These are phyloP conservation scores for Metschnikowia colocasiae DNA, from an alignment of 805 yeast genomes.

Conservation along the genomic window DNA sequence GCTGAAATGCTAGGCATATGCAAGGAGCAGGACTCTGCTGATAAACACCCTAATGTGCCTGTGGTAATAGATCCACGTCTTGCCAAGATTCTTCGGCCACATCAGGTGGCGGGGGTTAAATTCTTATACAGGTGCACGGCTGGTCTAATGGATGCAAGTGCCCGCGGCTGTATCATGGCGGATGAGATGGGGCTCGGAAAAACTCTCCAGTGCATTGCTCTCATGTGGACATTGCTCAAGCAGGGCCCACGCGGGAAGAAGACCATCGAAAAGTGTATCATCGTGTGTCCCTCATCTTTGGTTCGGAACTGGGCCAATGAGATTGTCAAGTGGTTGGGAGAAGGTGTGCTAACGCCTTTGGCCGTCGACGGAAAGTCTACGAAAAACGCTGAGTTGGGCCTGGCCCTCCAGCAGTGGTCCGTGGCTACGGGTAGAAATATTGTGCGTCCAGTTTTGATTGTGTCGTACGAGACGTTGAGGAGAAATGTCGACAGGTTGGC, in stretches of 20 bases:
- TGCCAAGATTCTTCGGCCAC: conserved; percentile 85
- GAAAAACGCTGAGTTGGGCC: conserved; percentile 63
- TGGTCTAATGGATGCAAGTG: conserved; percentile 76
- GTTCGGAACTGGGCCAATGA: conserved; percentile 98
- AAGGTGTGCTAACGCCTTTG: conserved; percentile 80
- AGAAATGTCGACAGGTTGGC: conserved; percentile 74
- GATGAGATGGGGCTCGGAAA: conserved; percentile 97
- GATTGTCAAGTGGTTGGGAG: conserved; percentile 90
- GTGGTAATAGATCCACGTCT: conserved; percentile 92
- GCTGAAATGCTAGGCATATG: conserved; percentile 78
- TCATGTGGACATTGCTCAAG: conserved; percentile 86
- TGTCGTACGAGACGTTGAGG: conserved; percentile 90
- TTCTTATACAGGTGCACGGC: conserved; percentile 88
- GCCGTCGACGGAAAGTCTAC: conserved; percentile 90
- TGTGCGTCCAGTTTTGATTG: conserved; percentile 88
- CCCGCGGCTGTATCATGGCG: conserved; percentile 97
- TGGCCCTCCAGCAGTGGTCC: conserved; percentile 78
- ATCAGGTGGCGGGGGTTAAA: conserved; percentile 93
- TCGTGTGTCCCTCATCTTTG: conserved; percentile 91
- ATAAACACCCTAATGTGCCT: conserved; percentile 78
- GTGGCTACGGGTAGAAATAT: conserved; percentile 81
- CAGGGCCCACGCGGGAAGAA: conserved; percentile 85
- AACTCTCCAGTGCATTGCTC: conserved; percentile 81
- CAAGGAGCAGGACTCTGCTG: conserved; percentile 44
- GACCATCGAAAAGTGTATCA: conserved; percentile 83